Evolutionary conservation across 148 eudicot species (phyloP).

Genomic region (Cornus controversa): DNA sequence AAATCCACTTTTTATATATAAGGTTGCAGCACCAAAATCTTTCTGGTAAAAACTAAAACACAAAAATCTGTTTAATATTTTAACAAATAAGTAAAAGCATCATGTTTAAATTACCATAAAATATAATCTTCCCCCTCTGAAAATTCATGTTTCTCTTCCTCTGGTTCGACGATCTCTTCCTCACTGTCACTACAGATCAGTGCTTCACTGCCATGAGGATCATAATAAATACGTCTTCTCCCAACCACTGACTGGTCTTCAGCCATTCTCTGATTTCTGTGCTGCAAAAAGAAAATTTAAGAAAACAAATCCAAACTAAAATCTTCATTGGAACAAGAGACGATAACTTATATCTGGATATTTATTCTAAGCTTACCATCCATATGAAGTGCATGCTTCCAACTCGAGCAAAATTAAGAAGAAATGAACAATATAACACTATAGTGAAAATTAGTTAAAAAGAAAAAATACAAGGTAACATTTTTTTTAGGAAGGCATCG

Average conservation of each 20-base stretch:
- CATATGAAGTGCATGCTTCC: not conserved
- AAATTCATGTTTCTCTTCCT: slow-evolving; percentile 65
- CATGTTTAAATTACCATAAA: slow-evolving; percentile 47
- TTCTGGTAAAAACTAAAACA: not conserved
- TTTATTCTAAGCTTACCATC: slow-evolving; percentile 1
- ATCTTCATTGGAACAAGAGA: slow-evolving; percentile 4
- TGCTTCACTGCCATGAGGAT: slow-evolving; percentile 72
- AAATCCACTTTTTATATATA: no score
- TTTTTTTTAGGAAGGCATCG: no score
- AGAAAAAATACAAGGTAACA: not conserved
- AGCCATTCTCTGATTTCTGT: slow-evolving; percentile 96
- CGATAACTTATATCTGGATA: not conserved
- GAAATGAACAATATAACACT: not conserved
- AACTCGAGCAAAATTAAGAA: not conserved
- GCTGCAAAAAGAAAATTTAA: slow-evolving; percentile 19
- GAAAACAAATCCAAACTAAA: slow-evolving; percentile 15
- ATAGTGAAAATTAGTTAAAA: not conserved
- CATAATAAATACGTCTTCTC: slow-evolving; percentile 88
- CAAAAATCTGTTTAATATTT: not conserved
- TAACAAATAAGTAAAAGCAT: not conserved
- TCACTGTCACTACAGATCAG: slow-evolving; percentile 90
- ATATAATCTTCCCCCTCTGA: slow-evolving; percentile 76
- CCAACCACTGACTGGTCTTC: slow-evolving; percentile 89
- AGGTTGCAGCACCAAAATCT: not conserved
- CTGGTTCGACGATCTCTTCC: slow-evolving; percentile 64